Base-by-base conservation (phyloP, 768 basidiomycete genomes). In the Peribolospora baueri region DNA sequence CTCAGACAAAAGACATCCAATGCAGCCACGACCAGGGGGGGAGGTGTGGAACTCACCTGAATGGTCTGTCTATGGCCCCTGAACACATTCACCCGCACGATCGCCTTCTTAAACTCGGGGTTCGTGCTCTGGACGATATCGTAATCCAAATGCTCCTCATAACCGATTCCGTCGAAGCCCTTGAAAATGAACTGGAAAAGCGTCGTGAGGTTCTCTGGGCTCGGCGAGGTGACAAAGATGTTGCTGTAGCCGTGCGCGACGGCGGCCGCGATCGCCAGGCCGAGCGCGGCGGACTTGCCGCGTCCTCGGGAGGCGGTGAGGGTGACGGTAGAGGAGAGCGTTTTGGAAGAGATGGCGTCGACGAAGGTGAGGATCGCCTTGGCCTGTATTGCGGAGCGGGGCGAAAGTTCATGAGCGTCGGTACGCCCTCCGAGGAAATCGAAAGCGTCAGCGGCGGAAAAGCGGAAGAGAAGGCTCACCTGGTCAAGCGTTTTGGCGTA, bases 161-260 rank as follows among this genome's bases (percentile, higher is more conserved):
- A 98, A 1, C 87, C 88, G 42, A 97, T 69, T 3, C 76, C 82
- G 65, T 97, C 91, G 71, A 98, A 71, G 1, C 91, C 93, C 65
- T 93, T 91, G 74, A 93, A 93, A 38, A 95, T 75, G 66, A 98
- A 97, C 56, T 95, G 87, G 63, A 95, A 98, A n/a, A 97, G 66
- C 0, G 91, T 97, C 70, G 83, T 90, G 70, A 98, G 70, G 68
- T 98, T 98, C 69, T 97, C 91, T 2, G 93, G 93, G 63, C 81
- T 86, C 0, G 93, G 93, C 66, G 84, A 87, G 7, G 93, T 98
- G 53, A 98, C 86, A 65, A 97, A 98, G 56, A 97, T 85, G 67
- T 98, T 98, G 52, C 84, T 82, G 65, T 97, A 97, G 37, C 87
- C 88, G 63, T 93, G 83, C 1, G 80, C 82, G 25, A 97, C 72